phyloP scores from a whole-genome alignment of 768 basidiomycete species.

The Agrocybe praecox region DNA sequence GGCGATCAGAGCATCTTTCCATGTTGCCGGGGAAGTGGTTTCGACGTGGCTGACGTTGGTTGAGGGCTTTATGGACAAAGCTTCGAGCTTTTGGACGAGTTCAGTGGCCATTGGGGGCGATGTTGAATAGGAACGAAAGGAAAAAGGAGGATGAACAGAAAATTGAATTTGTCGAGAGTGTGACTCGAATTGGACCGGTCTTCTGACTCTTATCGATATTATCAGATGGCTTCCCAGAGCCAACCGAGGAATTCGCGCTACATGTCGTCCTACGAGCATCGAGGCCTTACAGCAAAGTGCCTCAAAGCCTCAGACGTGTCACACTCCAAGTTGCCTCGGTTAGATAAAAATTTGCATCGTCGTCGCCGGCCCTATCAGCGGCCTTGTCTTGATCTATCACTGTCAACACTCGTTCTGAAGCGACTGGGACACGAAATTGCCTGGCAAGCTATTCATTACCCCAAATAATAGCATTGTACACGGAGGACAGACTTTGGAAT shows the following conservation, averaged over 20 bases:
- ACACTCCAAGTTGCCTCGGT: constrained; percentile 8
- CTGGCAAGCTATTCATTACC: too few relatives aligned
- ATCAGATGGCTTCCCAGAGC: constrained; percentile 29
- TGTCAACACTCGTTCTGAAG: neutral
- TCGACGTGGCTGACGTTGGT: constrained; percentile 58
- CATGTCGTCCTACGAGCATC: constrained; percentile 34
- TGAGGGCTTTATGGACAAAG: constrained; percentile 57
- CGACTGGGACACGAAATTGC: neutral
- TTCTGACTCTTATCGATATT: constrained; percentile 43
- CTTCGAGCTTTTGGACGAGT: constrained; percentile 44
- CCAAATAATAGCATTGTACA: too few relatives aligned
- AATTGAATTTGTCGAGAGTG: constrained; percentile 23
- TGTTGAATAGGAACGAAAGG: constrained; percentile 19
- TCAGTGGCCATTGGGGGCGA: constrained; percentile 33
- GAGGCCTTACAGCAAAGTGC: constrained; percentile 1
- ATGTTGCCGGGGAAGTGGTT: constrained; percentile 71
- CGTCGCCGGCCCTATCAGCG: constrained; percentile 10
- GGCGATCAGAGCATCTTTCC: constrained; percentile 73
- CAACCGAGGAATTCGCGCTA: constrained; percentile 22
- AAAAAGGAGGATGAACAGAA: constrained; percentile 7
- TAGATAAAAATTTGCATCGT: constrained; percentile 9
- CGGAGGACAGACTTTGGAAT: too few relatives aligned
- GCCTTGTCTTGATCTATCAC: constrained; percentile 6
- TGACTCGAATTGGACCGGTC: constrained; percentile 39
- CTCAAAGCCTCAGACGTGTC: constrained; percentile 5